Percentiles rank a stretch among this genome's conserved stretches.
phyloP scores from a whole-genome alignment of 768 basidiomycete species.

The Termitomyces sp. region DNA sequence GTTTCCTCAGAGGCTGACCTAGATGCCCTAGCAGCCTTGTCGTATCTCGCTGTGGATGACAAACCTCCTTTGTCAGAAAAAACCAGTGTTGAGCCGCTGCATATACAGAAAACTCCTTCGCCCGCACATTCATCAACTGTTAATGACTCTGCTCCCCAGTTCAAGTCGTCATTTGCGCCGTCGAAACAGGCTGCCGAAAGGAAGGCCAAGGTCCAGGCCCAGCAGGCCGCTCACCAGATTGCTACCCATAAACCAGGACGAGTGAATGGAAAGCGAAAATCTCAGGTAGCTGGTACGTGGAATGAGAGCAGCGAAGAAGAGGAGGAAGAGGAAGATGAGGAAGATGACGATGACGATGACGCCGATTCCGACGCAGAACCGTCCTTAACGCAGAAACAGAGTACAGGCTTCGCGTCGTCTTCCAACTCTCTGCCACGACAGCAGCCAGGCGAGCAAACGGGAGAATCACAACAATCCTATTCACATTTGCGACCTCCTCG shows the following conservation, averaged over 20 bases:
- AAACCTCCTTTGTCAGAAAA: conserved; percentile 25
- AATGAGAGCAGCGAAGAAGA: conserved; percentile 80
- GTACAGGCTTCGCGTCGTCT: conserved; percentile 17
- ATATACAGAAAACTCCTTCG: conserved; percentile 24
- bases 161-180: conserved; percentile 84
- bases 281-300: conserved; percentile 51
- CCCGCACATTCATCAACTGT: conserved; percentile 20
- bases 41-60: conserved; percentile 57
- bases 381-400: conserved; percentile 21
- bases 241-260: conserved; percentile 73
- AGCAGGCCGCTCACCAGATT: conserved; percentile 76
- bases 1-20: conserved; percentile 40
- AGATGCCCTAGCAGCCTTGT: conserved; percentile 76
- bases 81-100: conserved; percentile 28
- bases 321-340: conserved; percentile 82
- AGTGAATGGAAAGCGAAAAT: conserved; percentile 57
- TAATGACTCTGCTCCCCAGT: conserved; percentile 29
- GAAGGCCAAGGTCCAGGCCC: conserved; percentile 77
- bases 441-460: conserved; percentile 19
- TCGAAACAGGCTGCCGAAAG: conserved; percentile 82
- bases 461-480: conserved; percentile 24
- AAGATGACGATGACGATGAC: conserved; percentile 57
- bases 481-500: conserved; percentile 54
- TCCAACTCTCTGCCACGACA: conserved; percentile 23
- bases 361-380: conserved; percentile 57